A percentile compares a stretch with the other conserved stretches of the same genome.
These are phyloP conservation scores for Aspergillus intermedius DNA, from an alignment of 2,329 filamentous ascomycete genomes.

Conservation along the genomic window DNA sequence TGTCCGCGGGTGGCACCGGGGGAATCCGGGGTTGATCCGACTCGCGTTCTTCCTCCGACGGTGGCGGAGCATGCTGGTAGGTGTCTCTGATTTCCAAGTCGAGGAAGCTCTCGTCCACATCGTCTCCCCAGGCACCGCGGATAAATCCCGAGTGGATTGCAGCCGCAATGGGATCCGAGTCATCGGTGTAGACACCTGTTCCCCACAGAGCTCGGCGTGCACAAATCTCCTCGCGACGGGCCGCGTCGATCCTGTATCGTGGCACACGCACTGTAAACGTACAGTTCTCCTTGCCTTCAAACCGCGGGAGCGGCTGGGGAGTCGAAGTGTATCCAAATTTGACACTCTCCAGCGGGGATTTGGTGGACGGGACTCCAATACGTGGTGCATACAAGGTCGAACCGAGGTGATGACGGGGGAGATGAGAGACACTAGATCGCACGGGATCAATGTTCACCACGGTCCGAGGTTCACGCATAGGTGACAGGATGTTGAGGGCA, in stretches of 20 bases:
- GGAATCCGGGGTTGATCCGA: slow-evolving; percentile 30
- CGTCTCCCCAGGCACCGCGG: slow-evolving; percentile 75
- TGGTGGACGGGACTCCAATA: slow-evolving; percentile 45
- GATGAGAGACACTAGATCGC: slow-evolving; percentile 62
- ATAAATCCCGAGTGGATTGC: slow-evolving; percentile 94
- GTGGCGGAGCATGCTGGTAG: slow-evolving; percentile 38
- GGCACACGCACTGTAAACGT: slow-evolving; percentile 85
- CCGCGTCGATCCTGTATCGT: slow-evolving; percentile 63
- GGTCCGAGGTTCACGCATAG: slow-evolving; percentile 54
- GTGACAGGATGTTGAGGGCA: slow-evolving; percentile 7
- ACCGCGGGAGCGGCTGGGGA: slow-evolving; percentile 68
- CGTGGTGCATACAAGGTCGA: slow-evolving; percentile 72
- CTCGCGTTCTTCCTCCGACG: slow-evolving; percentile 30
- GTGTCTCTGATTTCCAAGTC: slow-evolving; percentile 47
- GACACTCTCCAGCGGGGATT: slow-evolving; percentile 38
- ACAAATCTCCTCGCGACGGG: slow-evolving; percentile 76
- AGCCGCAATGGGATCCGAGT: slow-evolving; percentile 86
- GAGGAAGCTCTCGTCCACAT: slow-evolving; percentile 65
- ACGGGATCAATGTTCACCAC: slow-evolving; percentile 64
- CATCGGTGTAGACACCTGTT: slow-evolving; percentile 89
- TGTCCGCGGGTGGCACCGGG: slow-evolving; percentile 52
- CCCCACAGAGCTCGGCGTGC: slow-evolving; percentile 79
- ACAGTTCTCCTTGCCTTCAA: slow-evolving; percentile 76
- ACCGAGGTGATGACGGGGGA: slow-evolving; percentile 73
- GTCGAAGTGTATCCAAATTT: slow-evolving; percentile 54